Conservation (phyloP, 768 basidiomycete species). For the Hygrocybe punicea region DNA sequence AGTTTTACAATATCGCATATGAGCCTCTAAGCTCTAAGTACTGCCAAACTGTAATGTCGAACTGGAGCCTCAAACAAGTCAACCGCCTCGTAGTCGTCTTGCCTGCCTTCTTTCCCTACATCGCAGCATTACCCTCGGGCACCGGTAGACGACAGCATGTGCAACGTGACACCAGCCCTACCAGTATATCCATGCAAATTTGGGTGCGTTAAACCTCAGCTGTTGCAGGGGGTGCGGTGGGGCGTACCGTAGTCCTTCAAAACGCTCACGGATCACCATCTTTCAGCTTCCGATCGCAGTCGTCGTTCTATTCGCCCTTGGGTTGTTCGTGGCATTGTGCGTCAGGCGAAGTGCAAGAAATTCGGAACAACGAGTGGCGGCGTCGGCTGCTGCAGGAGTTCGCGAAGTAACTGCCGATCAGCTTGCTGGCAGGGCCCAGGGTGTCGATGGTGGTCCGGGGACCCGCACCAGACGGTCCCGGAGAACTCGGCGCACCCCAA, state of each 20-base stretch:
- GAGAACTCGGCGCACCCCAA: constrained; percentile 60
- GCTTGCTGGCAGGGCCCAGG: constrained; percentile 45
- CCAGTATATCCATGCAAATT: background rate
- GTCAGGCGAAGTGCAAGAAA: background rate
- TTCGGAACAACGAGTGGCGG: background rate
- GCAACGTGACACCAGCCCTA: too few relatives aligned
- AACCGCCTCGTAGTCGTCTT: too few relatives aligned
- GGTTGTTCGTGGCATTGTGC: background rate
- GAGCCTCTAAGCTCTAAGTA: too few relatives aligned
- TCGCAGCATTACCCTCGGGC: too few relatives aligned
- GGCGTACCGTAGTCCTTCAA: background rate
- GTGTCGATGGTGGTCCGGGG: constrained; percentile 20
- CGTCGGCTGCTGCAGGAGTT: background rate
- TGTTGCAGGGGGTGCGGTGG: background rate
- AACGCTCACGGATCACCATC: background rate
- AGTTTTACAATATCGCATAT: too few relatives aligned
- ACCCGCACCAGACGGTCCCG: constrained; percentile 41
- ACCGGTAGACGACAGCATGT: too few relatives aligned
- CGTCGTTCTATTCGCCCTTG: background rate
- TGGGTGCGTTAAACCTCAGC: background rate
- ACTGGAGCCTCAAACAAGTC: too few relatives aligned
- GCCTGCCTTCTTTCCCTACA: too few relatives aligned
- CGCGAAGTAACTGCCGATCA: constrained; percentile 56
- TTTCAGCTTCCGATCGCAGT: background rate
- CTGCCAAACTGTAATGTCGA: too few relatives aligned